phyloP scores from a whole-genome alignment of 2,329 filamentous ascomycete genomes.

The Trichoderma pleuroti region DNA sequence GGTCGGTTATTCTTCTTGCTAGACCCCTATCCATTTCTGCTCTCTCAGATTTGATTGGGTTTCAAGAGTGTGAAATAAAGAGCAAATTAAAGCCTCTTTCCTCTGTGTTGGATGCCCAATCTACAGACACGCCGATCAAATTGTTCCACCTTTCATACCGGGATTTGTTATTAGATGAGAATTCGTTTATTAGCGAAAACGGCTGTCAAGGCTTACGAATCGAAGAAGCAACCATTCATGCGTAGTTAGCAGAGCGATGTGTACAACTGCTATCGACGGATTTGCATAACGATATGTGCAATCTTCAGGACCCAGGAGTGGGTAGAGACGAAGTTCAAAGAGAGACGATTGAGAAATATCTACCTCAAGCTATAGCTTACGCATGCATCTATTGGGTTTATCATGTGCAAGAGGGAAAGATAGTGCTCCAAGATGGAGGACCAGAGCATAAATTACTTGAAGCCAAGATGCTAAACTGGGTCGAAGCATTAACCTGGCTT shows the following conservation, averaged over 20 bases:
- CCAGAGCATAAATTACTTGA: background rate
- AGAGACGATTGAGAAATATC: background rate
- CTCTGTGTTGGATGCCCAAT: background rate
- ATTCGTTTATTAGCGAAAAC: background rate
- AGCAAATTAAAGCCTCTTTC: background rate
- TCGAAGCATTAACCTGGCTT: background rate
- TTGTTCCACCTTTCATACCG: background rate
- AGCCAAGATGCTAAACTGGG: background rate
- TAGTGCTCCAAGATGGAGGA: background rate
- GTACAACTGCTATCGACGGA: background rate
- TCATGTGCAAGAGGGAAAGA: background rate
- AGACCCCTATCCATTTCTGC: background rate
- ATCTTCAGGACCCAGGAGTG: background rate
- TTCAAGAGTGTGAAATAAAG: background rate
- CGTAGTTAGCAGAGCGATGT: background rate
- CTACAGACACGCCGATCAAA: background rate
- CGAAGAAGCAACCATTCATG: background rate
- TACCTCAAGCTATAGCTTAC: background rate
- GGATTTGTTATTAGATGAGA: background rate
- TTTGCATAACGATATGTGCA: background rate
- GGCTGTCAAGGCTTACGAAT: background rate
- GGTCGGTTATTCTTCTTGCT: background rate
- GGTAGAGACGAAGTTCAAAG: rapidly evolving
- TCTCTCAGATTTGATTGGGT: background rate
- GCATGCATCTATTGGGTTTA: background rate